Base-by-base conservation (phyloP, 1,139 yeast genomes). In the Kluyveromyces sp. region DNA sequence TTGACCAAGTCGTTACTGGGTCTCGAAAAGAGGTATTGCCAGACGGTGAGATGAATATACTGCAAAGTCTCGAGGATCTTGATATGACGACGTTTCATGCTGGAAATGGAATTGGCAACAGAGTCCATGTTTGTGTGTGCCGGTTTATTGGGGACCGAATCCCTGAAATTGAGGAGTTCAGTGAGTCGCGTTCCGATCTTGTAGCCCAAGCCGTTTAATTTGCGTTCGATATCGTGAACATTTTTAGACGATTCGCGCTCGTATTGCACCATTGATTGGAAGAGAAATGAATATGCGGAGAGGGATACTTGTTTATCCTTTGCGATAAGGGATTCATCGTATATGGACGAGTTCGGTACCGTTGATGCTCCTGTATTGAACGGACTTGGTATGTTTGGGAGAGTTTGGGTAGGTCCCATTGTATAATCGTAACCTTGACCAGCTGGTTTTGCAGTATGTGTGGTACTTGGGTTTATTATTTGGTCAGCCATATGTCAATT, bases 1-100 rank as follows among this genome's bases (percentile, higher is more conserved):
- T 83, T 83, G 56, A 92, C 97, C 48, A 94, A 70, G 49, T 85
- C 95, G 65, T 89, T 92, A 27, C 97, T 96, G 0, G 77, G 71
- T 58, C 80, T 81, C 7, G 92, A 95, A 67, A 92, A 92, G 25
- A 90, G 66, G 15, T 83, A 72, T 50, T 74, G 77, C 98, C 98
- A 92, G 37, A 94, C 74, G 0, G 80, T 74, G 0, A 90, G 79
- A 57, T 88, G 92, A 8, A 92, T 79, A 62, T 86, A 88, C 58
- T 90, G 96, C 46, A 92, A 68, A 25, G 88, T 76, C 43, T 89
- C 96, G 28, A 92, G 72, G 2, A 89, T 73, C 51, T 75, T 78
- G 29, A 79, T 76, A 57, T 87, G 95, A 57, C 98, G 59, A 27
- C 65, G 56, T 41, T 57, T 57, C 59, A 60, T 58, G 34, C 49